Evolutionary conservation across 2,329 filamentous ascomycete species (phyloP), one percentile per base, ranked within the genome.

Genomic region (Apiospora pterosperma): DNA sequence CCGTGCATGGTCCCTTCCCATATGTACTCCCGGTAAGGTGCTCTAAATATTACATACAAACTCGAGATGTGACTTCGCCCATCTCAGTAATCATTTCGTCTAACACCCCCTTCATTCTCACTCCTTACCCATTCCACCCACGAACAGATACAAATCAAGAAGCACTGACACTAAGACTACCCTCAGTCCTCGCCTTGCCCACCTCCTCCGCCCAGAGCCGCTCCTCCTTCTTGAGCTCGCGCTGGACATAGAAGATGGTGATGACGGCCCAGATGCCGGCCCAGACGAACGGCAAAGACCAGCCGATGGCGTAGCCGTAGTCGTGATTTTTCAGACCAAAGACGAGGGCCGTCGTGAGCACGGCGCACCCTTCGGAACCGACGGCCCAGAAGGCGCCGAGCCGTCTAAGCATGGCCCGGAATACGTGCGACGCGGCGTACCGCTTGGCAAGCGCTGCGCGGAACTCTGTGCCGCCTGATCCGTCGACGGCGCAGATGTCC

Each of bases 401-500:
- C 1, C 81, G 77, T 63, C 84, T 78, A 59, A 85, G 74, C 82
- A 85, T 84, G 67, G 79, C 76, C 39, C 83, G 77, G 74, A 85
- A 85, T 31, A 78, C 74, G 70, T 84, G 82, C 71, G 80, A 83
- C 3, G 83, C 81, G 72, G 83, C 80, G 69, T 85, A 85, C 39
- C 84, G 76, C 42, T 78, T 72, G 69, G 85, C 84, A 38, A 86
- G 74, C 4, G 81, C 73, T 70, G 84, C 80, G 59, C 84, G 77
- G 74, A 81, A 86, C 64, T 81, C 80, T 6, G 82, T 85, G 7
- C 82, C 82, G 28, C 83, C 84, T 12, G 76, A 79, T 5, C 84
- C 84, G 65, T 86, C 83, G 3, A 85, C 83, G 2, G 82, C 82
- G 44, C 79, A 78, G 28, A 85, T 75, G 68, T 86, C 84, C 65